phyloP scores from a whole-genome alignment of 1,284 basidiomycete genomes.

The Taiwanofungus camphoratus region DNA sequence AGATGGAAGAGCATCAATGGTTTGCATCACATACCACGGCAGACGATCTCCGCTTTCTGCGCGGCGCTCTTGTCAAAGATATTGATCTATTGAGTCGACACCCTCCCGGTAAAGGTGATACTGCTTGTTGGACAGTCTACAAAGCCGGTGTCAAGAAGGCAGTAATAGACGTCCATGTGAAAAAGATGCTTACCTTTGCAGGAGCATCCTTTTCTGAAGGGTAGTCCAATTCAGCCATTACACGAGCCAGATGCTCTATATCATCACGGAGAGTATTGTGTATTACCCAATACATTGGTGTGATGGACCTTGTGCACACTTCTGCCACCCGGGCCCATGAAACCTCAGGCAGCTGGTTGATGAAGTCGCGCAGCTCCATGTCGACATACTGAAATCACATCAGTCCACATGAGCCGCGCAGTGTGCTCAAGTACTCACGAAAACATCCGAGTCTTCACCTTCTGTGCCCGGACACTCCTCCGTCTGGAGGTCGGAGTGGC shows the following conservation, averaged over 20 bases:
- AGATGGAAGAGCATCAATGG: neutral
- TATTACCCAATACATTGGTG: conserved; percentile 22
- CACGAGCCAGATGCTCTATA: conserved; percentile 23
- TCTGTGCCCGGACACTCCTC: neutral
- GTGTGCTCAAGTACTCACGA: neutral
- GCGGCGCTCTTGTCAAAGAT: conserved; percentile 8
- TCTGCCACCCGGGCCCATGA: conserved; percentile 24
- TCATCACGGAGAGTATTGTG: conserved; percentile 22
- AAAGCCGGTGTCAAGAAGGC: too few species aligned
- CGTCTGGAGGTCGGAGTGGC: too few species aligned
- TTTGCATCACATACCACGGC: conserved; percentile 5
- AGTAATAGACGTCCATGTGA: too few species aligned
- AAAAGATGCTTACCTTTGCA: conserved; percentile 6
- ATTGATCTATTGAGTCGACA: too few species aligned
- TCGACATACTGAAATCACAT: conserved; percentile 22
- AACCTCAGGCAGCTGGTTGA: conserved; percentile 20
- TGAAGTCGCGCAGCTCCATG: conserved; percentile 21
- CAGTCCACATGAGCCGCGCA: neutral
- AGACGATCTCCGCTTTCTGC: conserved; percentile 13
- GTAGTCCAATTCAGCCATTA: conserved; percentile 24
- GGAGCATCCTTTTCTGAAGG: neutral
- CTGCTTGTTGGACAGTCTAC: too few species aligned
- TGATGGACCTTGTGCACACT: conserved; percentile 23
- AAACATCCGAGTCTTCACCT: neutral
- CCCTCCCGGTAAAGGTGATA: too few species aligned